Base-by-base conservation (phyloP, 371 early-diverging fungal species). In the Globomyces sp. region DNA sequence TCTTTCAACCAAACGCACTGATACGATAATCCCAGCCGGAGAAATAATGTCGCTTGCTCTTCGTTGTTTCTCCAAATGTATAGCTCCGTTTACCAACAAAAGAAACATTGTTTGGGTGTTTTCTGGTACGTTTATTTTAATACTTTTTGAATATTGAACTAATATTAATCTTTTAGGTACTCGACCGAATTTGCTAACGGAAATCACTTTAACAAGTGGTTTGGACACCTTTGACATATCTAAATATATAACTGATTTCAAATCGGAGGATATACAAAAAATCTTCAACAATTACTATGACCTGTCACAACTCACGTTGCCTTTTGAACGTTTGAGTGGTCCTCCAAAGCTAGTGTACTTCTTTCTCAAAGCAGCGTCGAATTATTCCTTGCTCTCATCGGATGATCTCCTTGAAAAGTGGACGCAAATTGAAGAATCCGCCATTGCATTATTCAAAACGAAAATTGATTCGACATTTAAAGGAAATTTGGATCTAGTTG, bases 81-180 rank as follows among this genome's bases (percentile, higher is more conserved):
- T 51, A 13, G 10, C 4, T 4, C 10, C 10, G 10, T 51, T 51
- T 5, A 51, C 5, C 4, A 51, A 51, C 4, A 13, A 13, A 10
- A 51, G 34, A 51, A 34, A 51, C 4, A 51, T 51, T 51, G 4
- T 51, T 5, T 51, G 51, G 51, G 51, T 51, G 10, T 51, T 51
- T 13, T 51, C 51, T 51, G 51, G 51, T 10, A 24, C 24, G 24
- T 24, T 24, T 24, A 24, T 24, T 24, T 24, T 24, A 24, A 24
- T 24, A 24, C 24, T 24, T 24, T 24, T 24, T 24, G 24, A 24
- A 24, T 24, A 24, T 24, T 24, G 24, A 24, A 24, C 24, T 24
- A 24, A 24, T 24, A 24, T 24, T 24, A 24, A 24, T 24, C 24
- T 24, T 24, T 24, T 24, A 24, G 24, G 24, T 24, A 51, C 51